Percentiles rank a stretch among this genome's conserved stretches.
Evolutionary conservation across 495 filamentous ascomycete species (phyloP).

Genomic region (Paragyromitra xinjiangensis): DNA sequence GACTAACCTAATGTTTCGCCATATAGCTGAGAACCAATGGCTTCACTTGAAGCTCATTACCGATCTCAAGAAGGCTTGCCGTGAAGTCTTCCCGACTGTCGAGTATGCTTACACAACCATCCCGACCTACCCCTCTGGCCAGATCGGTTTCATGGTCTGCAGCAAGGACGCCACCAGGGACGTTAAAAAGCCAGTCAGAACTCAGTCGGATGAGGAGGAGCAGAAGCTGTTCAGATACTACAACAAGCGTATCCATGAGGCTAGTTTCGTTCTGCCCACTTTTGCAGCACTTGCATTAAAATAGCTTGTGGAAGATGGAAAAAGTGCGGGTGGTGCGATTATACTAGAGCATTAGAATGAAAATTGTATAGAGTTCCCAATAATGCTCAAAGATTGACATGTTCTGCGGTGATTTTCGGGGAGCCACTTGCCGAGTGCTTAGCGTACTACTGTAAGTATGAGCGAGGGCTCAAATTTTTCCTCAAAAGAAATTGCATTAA

Average conservation of each 20-base stretch:
- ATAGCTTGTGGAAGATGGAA: slow-evolving; percentile 54
- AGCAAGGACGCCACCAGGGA: slow-evolving; percentile 88
- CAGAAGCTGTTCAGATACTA: slow-evolving; percentile 92
- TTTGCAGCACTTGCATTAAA: slow-evolving; percentile 84
- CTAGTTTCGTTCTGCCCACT: slow-evolving; percentile 89
- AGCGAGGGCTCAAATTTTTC: neutral
- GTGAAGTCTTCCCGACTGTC: slow-evolving; percentile 94
- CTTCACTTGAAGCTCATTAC: slow-evolving; percentile 91
- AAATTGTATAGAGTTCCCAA: neutral
- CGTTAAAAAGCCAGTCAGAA: slow-evolving; percentile 81
- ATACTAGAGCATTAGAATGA: neutral
- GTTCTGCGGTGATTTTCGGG: neutral
- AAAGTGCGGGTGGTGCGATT: slow-evolving; percentile 1
- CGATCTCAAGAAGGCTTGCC: slow-evolving; percentile 92
- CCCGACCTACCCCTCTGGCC: slow-evolving; percentile 97
- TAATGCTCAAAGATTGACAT: neutral
- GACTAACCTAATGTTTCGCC: slow-evolving; percentile 24
- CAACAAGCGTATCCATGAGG: slow-evolving; percentile 92
- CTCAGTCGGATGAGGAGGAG: slow-evolving; percentile 86
- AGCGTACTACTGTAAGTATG: neutral
- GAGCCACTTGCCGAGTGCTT: neutral
- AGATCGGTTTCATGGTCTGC: slow-evolving; percentile 99
- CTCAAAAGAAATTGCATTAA: neutral
- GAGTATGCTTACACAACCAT: slow-evolving; percentile 99
- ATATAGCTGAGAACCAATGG: slow-evolving; percentile 97